phyloP scores from a whole-genome alignment of 768 basidiomycete genomes.

The Pulveroboletus frians region DNA sequence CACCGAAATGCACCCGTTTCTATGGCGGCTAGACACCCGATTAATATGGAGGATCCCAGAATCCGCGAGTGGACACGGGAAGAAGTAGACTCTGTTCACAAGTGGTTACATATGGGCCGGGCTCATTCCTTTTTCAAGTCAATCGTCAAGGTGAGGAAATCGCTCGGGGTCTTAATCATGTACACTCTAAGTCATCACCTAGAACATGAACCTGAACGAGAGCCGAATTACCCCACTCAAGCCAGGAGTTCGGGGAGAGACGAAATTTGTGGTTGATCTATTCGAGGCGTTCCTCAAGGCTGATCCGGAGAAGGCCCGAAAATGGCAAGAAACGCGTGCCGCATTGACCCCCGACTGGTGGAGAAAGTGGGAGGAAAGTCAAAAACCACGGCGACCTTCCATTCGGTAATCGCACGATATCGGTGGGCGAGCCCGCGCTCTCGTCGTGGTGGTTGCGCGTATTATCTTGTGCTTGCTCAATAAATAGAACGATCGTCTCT shows the following conservation, averaged over 20 bases:
- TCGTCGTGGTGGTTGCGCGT: neutral
- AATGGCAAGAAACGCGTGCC: conserved; percentile 23
- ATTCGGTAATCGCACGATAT: neutral
- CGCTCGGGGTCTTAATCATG: neutral
- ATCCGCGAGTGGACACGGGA: conserved; percentile 38
- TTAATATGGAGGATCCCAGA: conserved; percentile 33
- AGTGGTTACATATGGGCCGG: conserved; percentile 36
- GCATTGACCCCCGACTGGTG: conserved; percentile 26
- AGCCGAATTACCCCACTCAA: conserved; percentile 8
- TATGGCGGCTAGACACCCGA: conserved; percentile 16
- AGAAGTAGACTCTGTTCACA: conserved; percentile 31
- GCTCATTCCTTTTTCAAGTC: conserved; percentile 25
- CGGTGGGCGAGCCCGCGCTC: neutral
- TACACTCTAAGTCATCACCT: neutral
- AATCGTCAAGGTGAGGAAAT: conserved; percentile 21
- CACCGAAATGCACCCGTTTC: conserved; percentile 17
- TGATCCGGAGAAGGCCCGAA: conserved; percentile 16
- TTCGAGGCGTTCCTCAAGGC: conserved; percentile 25
- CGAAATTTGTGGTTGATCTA: conserved; percentile 13
- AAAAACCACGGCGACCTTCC: conserved; percentile 10
- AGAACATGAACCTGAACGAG: conserved; percentile 20
- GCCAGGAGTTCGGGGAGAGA: conserved; percentile 6
- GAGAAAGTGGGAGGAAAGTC: conserved; percentile 27
- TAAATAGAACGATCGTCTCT: conserved; percentile 16
- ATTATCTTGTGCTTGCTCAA: conserved; percentile 1